A percentile compares a stretch with the other conserved stretches of the same genome.
Evolutionary conservation across 352 stramenopile genomes (phyloP).

Genomic region (Phytopythium ostracodes): DNA sequence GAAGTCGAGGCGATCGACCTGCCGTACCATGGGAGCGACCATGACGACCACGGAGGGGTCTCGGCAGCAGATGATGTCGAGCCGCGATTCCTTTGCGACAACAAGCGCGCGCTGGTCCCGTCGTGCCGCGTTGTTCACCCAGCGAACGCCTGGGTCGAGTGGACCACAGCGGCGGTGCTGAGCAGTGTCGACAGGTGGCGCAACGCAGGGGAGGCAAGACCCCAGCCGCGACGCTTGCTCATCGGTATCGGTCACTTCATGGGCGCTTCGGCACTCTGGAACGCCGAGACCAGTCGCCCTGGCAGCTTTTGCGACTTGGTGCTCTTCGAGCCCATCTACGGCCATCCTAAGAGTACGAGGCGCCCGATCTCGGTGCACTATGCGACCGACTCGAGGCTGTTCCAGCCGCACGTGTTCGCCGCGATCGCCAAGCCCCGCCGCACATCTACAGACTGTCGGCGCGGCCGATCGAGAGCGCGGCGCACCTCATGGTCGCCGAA

Average conservation of each 20-base stretch:
- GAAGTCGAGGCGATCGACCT: constrained; percentile 39
- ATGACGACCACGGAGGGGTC: constrained; percentile 8
- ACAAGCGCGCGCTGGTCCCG: neutral
- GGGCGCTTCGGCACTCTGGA: constrained; percentile 32
- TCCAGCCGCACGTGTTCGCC: constrained; percentile 14
- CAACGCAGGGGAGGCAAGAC: constrained; percentile 6
- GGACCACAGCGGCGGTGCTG: constrained; percentile 17
- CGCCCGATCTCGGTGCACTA: constrained; percentile 30
- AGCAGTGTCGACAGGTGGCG: constrained; percentile 25
- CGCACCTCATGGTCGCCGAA: constrained; percentile 38
- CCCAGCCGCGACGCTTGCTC: constrained; percentile 18
- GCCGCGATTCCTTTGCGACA: neutral
- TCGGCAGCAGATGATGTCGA: neutral
- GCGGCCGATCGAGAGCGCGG: constrained; percentile 15
- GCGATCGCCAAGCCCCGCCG: constrained; percentile 17
- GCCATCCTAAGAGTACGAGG: constrained; percentile 4
- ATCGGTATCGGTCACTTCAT: constrained; percentile 50
- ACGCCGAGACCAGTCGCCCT: constrained; percentile 27
- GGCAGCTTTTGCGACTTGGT: constrained; percentile 44
- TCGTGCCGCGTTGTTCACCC: constrained; percentile 8
- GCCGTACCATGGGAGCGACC: constrained; percentile 38
- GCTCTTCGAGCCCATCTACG: constrained; percentile 47
- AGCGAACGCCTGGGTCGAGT: constrained; percentile 19
- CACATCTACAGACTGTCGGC: constrained; percentile 20
- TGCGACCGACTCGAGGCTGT: constrained; percentile 25